Evolutionary conservation across 2,329 filamentous ascomycete genomes (phyloP).

Genomic region (Penicillium sp.): DNA sequence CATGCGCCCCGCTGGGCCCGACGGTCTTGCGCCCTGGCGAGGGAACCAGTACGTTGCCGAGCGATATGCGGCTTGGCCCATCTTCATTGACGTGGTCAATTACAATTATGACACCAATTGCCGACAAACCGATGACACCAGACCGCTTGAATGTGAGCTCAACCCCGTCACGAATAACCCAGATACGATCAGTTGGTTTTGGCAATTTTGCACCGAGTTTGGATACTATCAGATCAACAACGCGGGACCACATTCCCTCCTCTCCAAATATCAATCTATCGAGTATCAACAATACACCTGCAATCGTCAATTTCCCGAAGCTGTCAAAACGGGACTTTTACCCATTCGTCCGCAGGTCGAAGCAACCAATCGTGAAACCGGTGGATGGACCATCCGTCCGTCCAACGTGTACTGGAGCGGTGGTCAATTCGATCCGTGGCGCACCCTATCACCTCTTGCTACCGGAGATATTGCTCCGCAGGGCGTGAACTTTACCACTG

Average conservation of each 20-base stretch:
- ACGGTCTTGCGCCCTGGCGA: conserved; percentile 38
- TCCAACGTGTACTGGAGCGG: conserved; percentile 48
- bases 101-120: conserved; percentile 38
- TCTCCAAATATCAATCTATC: conserved; percentile 44
- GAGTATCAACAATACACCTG: conserved; percentile 43
- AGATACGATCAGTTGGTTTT: conserved; percentile 42
- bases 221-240: conserved; percentile 48
- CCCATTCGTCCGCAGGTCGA: conserved; percentile 37
- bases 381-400: conserved; percentile 49
- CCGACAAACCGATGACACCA: conserved; percentile 21
- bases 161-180: conserved; percentile 31
- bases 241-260: conserved; percentile 42
- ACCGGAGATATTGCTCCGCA: conserved; percentile 38
- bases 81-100: conserved; percentile 36
- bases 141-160: conserved; percentile 34
- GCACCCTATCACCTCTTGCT: conserved; percentile 42
- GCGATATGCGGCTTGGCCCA: conserved; percentile 39
- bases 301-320: conserved; percentile 45
- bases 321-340: conserved; percentile 33
- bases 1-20: conserved; percentile 30
- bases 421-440: conserved; percentile 50
- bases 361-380: conserved; percentile 40
- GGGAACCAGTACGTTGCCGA: conserved; percentile 39
- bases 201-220: conserved; percentile 51
- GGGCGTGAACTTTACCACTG: conserved; percentile 31